Conservation (phyloP, 345 rosid species). For the Salix koriyanagi region DNA sequence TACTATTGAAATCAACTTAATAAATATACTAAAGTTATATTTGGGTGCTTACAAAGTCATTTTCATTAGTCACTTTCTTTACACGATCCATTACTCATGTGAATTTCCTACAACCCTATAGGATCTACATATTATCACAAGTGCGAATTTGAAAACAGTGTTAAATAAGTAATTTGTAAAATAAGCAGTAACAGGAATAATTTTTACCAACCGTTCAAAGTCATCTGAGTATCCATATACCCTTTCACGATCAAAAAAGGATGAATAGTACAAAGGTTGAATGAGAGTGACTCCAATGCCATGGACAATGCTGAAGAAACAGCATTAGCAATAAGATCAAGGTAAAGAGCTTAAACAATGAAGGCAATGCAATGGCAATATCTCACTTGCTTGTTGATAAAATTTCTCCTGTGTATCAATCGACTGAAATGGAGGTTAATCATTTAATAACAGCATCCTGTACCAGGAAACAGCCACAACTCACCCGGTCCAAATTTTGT, state of each 20-base stretch:
- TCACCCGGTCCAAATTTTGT: slow-evolving; percentile 86
- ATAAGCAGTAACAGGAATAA: slow-evolving; percentile 8
- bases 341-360: background rate
- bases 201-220: slow-evolving; percentile 64
- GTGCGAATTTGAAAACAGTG: background rate
- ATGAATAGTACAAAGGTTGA: slow-evolving; percentile 58
- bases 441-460: background rate
- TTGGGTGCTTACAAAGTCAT: background rate
- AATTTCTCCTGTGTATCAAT: background rate
- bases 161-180: background rate
- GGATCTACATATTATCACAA: background rate
- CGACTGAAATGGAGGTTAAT: slow-evolving; percentile 7
- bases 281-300: slow-evolving; percentile 81
- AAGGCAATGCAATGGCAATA: slow-evolving; percentile 1
- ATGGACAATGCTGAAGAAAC: slow-evolving; percentile 48
- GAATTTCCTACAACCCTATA: background rate
- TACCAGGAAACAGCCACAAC: slow-evolving; percentile 16
- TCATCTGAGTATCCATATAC: slow-evolving; percentile 72
- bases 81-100: background rate
- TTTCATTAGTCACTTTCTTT: background rate
- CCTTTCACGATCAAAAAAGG: slow-evolving; percentile 63
- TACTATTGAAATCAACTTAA: no score
- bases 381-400: background rate
- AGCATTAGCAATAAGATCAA: slow-evolving; percentile 6
- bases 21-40: no score